Percentiles rank a stretch among this genome's conserved stretches.
These are phyloP conservation scores for Plantago coronopus DNA, from an alignment of 305 asterid species.

Conservation along the genomic window DNA sequence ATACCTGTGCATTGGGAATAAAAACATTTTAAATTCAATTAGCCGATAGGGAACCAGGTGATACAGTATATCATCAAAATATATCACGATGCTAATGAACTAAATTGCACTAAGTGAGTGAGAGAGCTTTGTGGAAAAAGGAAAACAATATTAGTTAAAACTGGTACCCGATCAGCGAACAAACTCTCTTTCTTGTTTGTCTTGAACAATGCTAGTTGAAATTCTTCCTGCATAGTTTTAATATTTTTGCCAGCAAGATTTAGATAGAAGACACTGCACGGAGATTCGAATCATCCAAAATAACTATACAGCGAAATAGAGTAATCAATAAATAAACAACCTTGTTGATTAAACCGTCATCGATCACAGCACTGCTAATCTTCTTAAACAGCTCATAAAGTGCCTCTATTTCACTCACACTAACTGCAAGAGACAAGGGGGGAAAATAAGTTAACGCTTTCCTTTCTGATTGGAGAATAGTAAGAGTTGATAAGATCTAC, in stretches of 20 bases:
- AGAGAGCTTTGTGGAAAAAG: background rate
- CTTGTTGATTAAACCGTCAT: conserved; percentile 97
- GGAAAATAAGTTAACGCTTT: conserved; percentile 13
- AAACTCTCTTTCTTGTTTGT: conserved; percentile 95
- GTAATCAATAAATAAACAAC: conserved; percentile 32
- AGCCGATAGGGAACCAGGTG: too few species aligned
- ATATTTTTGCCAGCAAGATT: conserved; percentile 8
- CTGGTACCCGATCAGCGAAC: conserved; percentile 93
- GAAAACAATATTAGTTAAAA: conserved; percentile 3
- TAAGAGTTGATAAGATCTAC: conserved; percentile 11
- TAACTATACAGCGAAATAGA: conserved; percentile 3
- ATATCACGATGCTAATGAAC: too few species aligned
- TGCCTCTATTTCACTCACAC: conserved; percentile 97
- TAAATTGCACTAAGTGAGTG: background rate
- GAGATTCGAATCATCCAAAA: conserved; percentile 13
- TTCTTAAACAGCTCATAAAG: conserved; percentile 93
- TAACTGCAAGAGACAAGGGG: conserved; percentile 50
- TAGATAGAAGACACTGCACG: conserved; percentile 2
- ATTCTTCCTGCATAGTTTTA: conserved; percentile 78
- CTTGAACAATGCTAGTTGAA: conserved; percentile 95
- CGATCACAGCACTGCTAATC: conserved; percentile 98
- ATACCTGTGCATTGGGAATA: conserved; percentile 49
- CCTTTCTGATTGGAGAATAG: conserved; percentile 17
- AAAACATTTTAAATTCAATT: background rate
- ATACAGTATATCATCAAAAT: too few species aligned